Conservation (phyloP, 2,329 filamentous ascomycete species). For the Fonsecaea pugnacius region DNA sequence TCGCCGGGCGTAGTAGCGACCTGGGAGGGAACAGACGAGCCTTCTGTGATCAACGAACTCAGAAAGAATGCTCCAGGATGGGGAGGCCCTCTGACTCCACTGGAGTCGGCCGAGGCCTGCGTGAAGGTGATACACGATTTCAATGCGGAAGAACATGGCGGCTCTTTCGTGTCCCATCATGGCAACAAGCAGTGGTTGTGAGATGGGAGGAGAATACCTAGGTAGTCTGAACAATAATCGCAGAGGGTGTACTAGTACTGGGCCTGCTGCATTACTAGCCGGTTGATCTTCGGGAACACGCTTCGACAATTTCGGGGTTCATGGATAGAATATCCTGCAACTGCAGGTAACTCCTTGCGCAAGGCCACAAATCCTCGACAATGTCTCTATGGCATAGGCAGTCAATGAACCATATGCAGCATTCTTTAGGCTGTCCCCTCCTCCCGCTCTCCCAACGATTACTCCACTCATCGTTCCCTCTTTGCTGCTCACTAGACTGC, state of each 20-base stretch:
- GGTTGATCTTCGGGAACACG: neutral
- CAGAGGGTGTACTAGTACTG: no score
- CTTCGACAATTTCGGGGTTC: neutral
- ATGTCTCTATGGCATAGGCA: neutral
- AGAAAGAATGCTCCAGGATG: constrained; percentile 17
- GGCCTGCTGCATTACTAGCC: neutral
- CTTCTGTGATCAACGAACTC: constrained; percentile 7
- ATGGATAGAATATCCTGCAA: neutral
- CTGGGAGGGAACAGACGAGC: constrained; percentile 35
- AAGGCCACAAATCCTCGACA: neutral
- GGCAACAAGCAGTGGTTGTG: constrained; percentile 61
- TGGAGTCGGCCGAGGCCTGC: constrained; percentile 21
- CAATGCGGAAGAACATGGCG: constrained; percentile 45
- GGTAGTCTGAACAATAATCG: neutral
- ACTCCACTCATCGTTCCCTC: neutral
- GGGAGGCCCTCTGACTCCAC: constrained; percentile 21
- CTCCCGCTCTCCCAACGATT: neutral
- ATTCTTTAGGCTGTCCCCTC: neutral
- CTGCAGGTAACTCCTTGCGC: neutral
- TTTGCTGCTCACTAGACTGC: neutral
- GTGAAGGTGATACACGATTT: constrained; percentile 21
- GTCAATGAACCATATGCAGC: neutral
- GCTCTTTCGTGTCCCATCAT: constrained; percentile 59
- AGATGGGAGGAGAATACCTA: constrained; percentile 6
- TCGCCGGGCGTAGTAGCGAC: constrained; percentile 58